A percentile compares a stretch with the other conserved stretches of the same genome.
Evolutionary conservation across 768 basidiomycete species (phyloP).

Genomic region (Kwoniella botswanensis): DNA sequence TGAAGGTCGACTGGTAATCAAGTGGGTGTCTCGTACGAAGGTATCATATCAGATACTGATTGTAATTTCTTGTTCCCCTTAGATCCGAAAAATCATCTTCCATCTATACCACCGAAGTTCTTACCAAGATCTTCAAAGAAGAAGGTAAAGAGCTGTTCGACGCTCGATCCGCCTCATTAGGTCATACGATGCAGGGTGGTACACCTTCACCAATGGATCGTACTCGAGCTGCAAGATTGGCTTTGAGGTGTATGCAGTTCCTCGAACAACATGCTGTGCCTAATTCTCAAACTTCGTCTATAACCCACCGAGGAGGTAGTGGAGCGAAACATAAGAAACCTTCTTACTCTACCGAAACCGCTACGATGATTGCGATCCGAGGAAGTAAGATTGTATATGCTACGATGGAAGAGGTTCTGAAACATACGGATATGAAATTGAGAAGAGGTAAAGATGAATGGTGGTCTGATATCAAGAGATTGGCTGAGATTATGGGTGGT

Average conservation of each 20-base stretch:
- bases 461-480: constrained; percentile 73
- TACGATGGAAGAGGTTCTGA: constrained; percentile 79
- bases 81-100: constrained; percentile 85
- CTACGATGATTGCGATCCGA: constrained; percentile 91
- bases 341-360: constrained; percentile 56
- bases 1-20: constrained; percentile 91
- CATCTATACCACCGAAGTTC: constrained; percentile 87
- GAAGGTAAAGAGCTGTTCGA: constrained; percentile 93
- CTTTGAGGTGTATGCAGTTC: constrained; percentile 92
- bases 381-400: constrained; percentile 80
- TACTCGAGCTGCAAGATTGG: constrained; percentile 83
- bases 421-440: constrained; percentile 88
- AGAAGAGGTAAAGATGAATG: constrained; percentile 76
- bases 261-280: constrained; percentile 78
- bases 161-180: constrained; percentile 90
- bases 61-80: background rate
- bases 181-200: constrained; percentile 95
- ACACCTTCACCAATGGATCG: constrained; percentile 95
- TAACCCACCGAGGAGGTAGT: constrained; percentile 62
- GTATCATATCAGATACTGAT: too few relatives aligned
- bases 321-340: constrained; percentile 42
- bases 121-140: constrained; percentile 92
- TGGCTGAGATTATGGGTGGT: constrained; percentile 74
- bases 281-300: constrained; percentile 58
- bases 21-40: constrained; percentile 62